Base-by-base conservation (phyloP, 2,329 filamentous ascomycete species). In the Trichoderma breve region DNA sequence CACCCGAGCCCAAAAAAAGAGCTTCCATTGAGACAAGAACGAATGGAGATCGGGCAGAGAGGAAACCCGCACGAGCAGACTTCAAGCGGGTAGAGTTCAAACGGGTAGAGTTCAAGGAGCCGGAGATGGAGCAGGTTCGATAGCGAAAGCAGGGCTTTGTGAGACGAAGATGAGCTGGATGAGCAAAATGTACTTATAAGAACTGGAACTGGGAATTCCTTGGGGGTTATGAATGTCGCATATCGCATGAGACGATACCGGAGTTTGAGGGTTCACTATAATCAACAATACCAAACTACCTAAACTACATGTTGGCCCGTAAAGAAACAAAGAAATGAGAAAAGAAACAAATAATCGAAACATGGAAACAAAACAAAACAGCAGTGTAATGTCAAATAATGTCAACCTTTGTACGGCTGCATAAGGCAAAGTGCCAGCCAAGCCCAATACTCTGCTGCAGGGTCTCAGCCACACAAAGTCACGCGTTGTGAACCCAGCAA, bases 81-180 rank as follows among this genome's bases (percentile, higher is more conserved):
- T 63, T 67, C 57, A 73, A 69, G 28, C 65, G 47, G 47, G 47
- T 53, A 53, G 47, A 53, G 21, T 53, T 53, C 11, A 53, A 53
- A 53, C 47, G 47, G 21, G 47, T 53, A 53, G 47, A 53, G n/a
- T 53, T 53, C 21, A 53, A 53, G 21, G n/a, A 71, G 18, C 73
- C 75, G 2, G 79, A 80, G 72, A 81, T 81, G 80, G 74, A 76
- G 62, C 76, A 81, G 63, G 73, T 78, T 14, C 75, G 75, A 47
- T 77, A 71, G 47, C 30, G 18, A 43, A 51, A 34, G 7, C 15
- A n/a, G 24, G 4, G 9, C 2, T 28, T 36, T 39, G 60, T 43
- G 34, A 34, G 28, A 53, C 4, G 57, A 30, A 18, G 67, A 28
- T 15, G 21, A 53, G 57, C 28, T 21, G 24, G 55, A 43, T 18